Percentiles rank a stretch among this genome's conserved stretches.
These are phyloP conservation scores for Oenanthe javanica DNA, from an alignment of 140 eudicot species.

Conservation along the genomic window DNA sequence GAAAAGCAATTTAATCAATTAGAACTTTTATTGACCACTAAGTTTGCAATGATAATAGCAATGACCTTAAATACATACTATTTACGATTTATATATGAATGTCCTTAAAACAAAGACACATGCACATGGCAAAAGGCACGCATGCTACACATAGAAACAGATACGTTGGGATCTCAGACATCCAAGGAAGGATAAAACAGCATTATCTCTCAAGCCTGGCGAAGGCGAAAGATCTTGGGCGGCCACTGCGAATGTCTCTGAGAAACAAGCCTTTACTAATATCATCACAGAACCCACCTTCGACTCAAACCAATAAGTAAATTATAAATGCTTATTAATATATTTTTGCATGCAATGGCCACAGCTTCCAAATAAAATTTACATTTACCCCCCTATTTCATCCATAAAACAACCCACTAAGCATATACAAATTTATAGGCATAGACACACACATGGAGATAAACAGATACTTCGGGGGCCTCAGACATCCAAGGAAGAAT, in stretches of 20 bases:
- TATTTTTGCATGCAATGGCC: no score
- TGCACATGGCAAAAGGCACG: not conserved
- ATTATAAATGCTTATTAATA: no score
- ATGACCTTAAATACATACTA: no score
- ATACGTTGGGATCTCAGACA: conserved; percentile 1
- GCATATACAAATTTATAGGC: no score
- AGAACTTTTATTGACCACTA: not conserved
- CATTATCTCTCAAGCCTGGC: conserved; percentile 10
- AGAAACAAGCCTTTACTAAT: conserved; percentile 41
- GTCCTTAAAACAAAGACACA: not conserved
- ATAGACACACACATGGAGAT: no score
- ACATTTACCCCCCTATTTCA: no score
- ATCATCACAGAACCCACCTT: not conserved
- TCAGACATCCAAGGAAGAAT: conserved; percentile 7
- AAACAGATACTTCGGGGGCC: not conserved
- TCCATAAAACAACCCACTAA: no score
- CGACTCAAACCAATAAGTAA: not conserved
- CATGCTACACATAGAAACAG: not conserved
- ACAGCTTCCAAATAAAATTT: no score
- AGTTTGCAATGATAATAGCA: no score
- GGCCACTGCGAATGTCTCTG: conserved; percentile 58
- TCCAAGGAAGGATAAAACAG: conserved; percentile 7
- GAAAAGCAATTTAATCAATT: not conserved
- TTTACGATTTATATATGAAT: no score
- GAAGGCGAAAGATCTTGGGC: conserved; percentile 47